These are phyloP conservation scores for Epichloe elymi DNA, from an alignment of 2,329 filamentous ascomycete species.

Conservation along the genomic window DNA sequence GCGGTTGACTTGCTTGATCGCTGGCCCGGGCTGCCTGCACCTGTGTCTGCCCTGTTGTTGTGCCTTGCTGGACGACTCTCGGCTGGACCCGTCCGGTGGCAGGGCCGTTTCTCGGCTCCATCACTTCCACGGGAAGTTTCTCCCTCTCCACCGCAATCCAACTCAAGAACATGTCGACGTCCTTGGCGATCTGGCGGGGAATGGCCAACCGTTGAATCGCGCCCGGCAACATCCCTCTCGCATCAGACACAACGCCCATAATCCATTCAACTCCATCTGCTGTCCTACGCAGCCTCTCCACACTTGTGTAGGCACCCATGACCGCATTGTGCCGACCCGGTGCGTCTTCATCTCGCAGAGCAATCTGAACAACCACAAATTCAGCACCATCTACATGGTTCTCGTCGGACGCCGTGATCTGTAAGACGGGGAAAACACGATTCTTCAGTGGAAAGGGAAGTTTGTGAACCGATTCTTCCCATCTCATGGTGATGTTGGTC, in stretches of 20 bases:
- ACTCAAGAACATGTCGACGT: constrained; percentile 53
- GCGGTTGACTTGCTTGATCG: not conserved
- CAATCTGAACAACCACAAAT: constrained; percentile 45
- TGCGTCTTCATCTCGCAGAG: constrained; percentile 24
- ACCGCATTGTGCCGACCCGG: constrained; percentile 32
- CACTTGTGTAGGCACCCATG: constrained; percentile 47
- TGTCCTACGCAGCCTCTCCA: constrained; percentile 46
- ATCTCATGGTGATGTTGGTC: constrained; percentile 32
- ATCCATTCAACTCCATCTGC: constrained; percentile 51
- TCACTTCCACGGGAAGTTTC: not conserved
- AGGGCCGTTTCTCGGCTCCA: not conserved
- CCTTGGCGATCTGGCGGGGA: constrained; percentile 51
- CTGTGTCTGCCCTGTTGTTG: not conserved
- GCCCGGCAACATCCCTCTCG: constrained; percentile 51
- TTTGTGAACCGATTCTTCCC: constrained; percentile 54
- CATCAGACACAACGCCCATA: constrained; percentile 66
- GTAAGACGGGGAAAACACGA: constrained; percentile 53
- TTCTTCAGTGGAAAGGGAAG: constrained; percentile 47
- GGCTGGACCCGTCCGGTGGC: not conserved
- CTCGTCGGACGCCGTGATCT: constrained; percentile 37
- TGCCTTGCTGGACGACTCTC: not conserved
- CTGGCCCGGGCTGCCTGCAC: not conserved
- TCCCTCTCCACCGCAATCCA: constrained; percentile 42
- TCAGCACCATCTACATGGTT: constrained; percentile 22
- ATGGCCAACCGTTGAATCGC: constrained; percentile 53